phyloP scores from a whole-genome alignment of 768 basidiomycete genomes.

The Boletus reticulatus region DNA sequence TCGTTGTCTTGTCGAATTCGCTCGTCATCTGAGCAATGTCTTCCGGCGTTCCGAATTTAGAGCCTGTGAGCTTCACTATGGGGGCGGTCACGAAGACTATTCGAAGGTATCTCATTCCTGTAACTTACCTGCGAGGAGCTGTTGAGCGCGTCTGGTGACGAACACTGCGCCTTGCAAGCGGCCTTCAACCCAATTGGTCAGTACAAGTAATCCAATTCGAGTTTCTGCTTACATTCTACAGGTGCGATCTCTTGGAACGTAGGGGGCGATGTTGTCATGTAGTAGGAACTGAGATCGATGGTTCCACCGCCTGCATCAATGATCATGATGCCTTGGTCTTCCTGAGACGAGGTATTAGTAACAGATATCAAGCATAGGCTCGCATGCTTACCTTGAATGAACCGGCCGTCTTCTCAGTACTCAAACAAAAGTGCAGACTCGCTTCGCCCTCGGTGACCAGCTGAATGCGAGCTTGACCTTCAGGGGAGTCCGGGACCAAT shows the following conservation, averaged over 20 bases:
- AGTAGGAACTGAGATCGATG: slow-evolving; percentile 57
- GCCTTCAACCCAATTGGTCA: slow-evolving; percentile 34
- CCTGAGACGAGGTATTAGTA: slow-evolving; percentile 26
- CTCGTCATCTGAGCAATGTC: slow-evolving; percentile 41
- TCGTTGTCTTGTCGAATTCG: slow-evolving; percentile 48
- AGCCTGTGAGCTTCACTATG: slow-evolving; percentile 40
- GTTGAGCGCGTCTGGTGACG: slow-evolving; percentile 43
- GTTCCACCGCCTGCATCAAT: slow-evolving; percentile 67
- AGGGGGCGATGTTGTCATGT: slow-evolving; percentile 31
- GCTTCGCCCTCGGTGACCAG: slow-evolving; percentile 57
- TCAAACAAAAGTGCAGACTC: slow-evolving; percentile 47
- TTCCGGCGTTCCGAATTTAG: slow-evolving; percentile 36
- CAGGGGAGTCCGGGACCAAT: slow-evolving; percentile 35
- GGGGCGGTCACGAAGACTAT: background rate
- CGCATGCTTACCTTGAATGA: slow-evolving; percentile 23
- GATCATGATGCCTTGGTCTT: slow-evolving; percentile 46
- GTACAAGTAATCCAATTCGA: background rate
- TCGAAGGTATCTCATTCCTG: background rate
- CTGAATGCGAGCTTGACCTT: slow-evolving; percentile 37
- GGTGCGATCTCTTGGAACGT: slow-evolving; percentile 50
- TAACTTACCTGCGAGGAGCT: slow-evolving; percentile 38
- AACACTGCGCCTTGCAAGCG: slow-evolving; percentile 51
- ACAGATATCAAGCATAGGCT: background rate
- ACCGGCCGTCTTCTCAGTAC: slow-evolving; percentile 32
- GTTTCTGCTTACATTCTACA: slow-evolving; percentile 36